A percentile compares a stretch with the other conserved stretches of the same genome.
Conservation (phyloP, 106 monocot genomes). For the Cymbidium sinense region DNA sequence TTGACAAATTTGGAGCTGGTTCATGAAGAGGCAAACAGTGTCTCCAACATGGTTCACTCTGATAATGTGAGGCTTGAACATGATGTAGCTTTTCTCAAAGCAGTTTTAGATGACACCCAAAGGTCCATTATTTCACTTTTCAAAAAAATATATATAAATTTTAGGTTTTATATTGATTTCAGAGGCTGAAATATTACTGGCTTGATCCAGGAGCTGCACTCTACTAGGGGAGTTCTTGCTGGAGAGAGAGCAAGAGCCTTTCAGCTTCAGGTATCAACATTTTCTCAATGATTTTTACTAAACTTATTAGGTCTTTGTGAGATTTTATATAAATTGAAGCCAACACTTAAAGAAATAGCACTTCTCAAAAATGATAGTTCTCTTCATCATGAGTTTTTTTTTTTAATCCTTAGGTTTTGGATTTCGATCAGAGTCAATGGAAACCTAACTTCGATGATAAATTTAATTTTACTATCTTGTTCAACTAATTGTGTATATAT, state of each 20-base stretch:
- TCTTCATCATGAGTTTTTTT: too few relatives aligned
- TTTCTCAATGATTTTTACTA: too few relatives aligned
- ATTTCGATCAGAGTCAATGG: too few relatives aligned
- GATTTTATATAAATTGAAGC: too few relatives aligned
- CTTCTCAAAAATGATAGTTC: too few relatives aligned
- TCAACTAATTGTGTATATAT: too few relatives aligned
- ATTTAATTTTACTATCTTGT: too few relatives aligned
- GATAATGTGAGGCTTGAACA: slow-evolving; percentile 93
- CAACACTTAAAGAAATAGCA: too few relatives aligned
- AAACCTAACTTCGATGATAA: too few relatives aligned
- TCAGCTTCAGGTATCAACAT: slow-evolving; percentile 73
- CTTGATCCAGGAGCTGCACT: slow-evolving; percentile 71
- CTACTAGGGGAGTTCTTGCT: slow-evolving; percentile 88
- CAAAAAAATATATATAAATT: background rate
- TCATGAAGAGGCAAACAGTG: slow-evolving; percentile 85
- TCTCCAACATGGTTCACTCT: slow-evolving; percentile 83
- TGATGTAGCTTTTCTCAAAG: slow-evolving; percentile 95
- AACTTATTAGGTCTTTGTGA: too few relatives aligned
- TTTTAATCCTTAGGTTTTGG: too few relatives aligned
- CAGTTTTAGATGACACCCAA: slow-evolving; percentile 87
- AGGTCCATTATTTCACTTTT: slow-evolving; percentile 29
- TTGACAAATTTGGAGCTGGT: slow-evolving; percentile 60
- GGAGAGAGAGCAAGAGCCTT: slow-evolving; percentile 89
- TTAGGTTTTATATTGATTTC: background rate
- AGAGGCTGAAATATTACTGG: slow-evolving; percentile 1